Percentiles rank a stretch among this genome's conserved stretches.
Evolutionary conservation across 169 alveolate species (phyloP).

Genomic region (Plasmodium reichenowi): DNA sequence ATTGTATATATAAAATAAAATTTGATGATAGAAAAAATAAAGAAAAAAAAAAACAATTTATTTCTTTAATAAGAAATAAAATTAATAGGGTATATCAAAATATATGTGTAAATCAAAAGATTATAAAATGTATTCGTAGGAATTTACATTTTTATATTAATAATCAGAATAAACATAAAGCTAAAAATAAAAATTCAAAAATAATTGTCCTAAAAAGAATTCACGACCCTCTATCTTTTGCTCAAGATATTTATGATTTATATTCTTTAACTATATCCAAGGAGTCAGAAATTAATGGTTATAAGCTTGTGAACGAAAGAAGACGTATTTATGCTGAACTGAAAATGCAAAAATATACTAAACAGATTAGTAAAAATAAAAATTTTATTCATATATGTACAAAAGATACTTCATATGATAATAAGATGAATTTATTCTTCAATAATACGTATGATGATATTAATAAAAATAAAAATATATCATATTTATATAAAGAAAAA

Average conservation of each 20-base stretch:
- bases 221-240: conserved; percentile 64
- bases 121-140: conserved; percentile 13
- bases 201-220: conserved; percentile 64
- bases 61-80: conserved; percentile 4
- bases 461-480: background rate
- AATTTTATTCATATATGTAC: background rate
- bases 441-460: background rate
- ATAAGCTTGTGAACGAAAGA: conserved; percentile 27
- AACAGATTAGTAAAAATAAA: conserved; percentile 9
- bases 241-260: conserved; percentile 54
- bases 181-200: background rate
- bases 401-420: background rate
- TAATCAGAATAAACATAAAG: background rate
- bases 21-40: background rate
- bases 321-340: background rate
- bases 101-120: background rate
- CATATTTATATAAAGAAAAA: conserved; percentile 9
- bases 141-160: conserved; percentile 33
- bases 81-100: background rate
- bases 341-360: too few species aligned
- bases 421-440: background rate
- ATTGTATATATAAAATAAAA: background rate
- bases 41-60: conserved; percentile 16
- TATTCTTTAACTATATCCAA: conserved; percentile 63
- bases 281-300: conserved; percentile 66